A percentile compares a stretch with the other conserved stretches of the same genome.
Evolutionary conservation across 768 basidiomycete species (phyloP).

Genomic region (Pisolithus microcarpus): DNA sequence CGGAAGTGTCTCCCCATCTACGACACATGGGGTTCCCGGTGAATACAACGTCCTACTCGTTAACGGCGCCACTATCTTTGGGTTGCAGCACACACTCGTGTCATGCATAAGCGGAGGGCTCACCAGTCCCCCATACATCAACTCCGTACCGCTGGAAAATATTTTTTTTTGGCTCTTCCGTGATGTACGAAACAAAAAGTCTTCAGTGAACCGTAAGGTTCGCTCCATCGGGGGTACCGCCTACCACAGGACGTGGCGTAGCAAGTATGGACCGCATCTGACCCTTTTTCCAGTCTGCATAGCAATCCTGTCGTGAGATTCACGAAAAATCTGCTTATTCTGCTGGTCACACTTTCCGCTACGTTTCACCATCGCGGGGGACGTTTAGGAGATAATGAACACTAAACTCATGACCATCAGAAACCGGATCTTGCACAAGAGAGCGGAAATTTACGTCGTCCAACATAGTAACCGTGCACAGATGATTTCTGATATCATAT

Average conservation of each 20-base stretch:
- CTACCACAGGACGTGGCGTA: slow-evolving; percentile 6
- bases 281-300: not conserved
- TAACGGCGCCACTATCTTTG: no score
- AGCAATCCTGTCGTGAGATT: slow-evolving; percentile 42
- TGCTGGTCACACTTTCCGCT: slow-evolving; percentile 34
- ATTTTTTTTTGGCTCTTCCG: slow-evolving; percentile 52
- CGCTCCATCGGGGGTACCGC: not conserved
- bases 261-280: slow-evolving; percentile 7
- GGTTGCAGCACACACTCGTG: not conserved
- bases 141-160: slow-evolving; percentile 42
- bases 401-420: not conserved
- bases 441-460: not conserved
- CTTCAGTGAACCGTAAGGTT: slow-evolving; percentile 35
- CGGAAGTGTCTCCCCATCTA: no score
- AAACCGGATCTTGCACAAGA: not conserved
- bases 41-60: no score
- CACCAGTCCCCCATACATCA: slow-evolving; percentile 48
- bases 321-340: slow-evolving; percentile 36
- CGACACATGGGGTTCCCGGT: no score
- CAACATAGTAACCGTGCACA: not conserved
- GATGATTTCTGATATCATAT: not conserved
- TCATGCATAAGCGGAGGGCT: slow-evolving; percentile 52
- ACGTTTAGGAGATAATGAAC: not conserved
- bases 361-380: slow-evolving; percentile 3
- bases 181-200: slow-evolving; percentile 48